phyloP scores from a whole-genome alignment of 306 rosid genomes.

The Trichosanthes truncata region DNA sequence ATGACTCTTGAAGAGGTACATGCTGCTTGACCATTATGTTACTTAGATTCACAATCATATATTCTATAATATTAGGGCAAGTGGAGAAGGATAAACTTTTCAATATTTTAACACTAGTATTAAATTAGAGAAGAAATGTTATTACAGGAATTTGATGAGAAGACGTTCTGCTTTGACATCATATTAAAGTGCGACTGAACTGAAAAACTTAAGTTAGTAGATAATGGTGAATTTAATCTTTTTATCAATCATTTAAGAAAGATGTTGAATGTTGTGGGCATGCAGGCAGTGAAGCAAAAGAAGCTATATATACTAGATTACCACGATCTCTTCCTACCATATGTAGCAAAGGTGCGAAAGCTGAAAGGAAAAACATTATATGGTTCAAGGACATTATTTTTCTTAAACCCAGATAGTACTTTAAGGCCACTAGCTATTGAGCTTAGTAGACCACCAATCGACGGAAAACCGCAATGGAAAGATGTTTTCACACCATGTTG shows the following conservation, averaged over 20 bases:
- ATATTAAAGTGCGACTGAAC: too few relatives aligned
- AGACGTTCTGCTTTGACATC: too few relatives aligned
- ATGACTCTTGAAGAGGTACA: constrained; percentile 42
- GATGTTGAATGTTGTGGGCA: background rate
- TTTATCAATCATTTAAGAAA: too few relatives aligned
- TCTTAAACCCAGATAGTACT: constrained; percentile 38
- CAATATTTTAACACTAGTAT: background rate
- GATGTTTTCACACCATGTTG: constrained; percentile 38
- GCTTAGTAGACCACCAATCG: constrained; percentile 56
- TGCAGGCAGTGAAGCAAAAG: constrained; percentile 1
- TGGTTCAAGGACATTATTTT: constrained; percentile 67
- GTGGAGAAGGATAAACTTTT: too few relatives aligned
- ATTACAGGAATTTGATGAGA: too few relatives aligned
- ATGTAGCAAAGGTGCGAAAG: constrained; percentile 43
- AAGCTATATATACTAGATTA: constrained; percentile 61
- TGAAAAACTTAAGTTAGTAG: too few relatives aligned
- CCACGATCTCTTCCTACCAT: constrained; percentile 60
- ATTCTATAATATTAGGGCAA: too few relatives aligned
- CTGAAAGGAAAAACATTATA: constrained; percentile 53
- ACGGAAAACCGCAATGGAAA: constrained; percentile 62
- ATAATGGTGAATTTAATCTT: too few relatives aligned
- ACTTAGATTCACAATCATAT: too few relatives aligned
- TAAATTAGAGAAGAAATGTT: too few relatives aligned
- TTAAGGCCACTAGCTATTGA: constrained; percentile 63
- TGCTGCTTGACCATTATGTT: too few relatives aligned